Evolutionary conservation across 371 early-diverging fungal genomes (phyloP), one percentile per base, ranked within the genome.

Genomic region (Blakeslea trispora): DNA sequence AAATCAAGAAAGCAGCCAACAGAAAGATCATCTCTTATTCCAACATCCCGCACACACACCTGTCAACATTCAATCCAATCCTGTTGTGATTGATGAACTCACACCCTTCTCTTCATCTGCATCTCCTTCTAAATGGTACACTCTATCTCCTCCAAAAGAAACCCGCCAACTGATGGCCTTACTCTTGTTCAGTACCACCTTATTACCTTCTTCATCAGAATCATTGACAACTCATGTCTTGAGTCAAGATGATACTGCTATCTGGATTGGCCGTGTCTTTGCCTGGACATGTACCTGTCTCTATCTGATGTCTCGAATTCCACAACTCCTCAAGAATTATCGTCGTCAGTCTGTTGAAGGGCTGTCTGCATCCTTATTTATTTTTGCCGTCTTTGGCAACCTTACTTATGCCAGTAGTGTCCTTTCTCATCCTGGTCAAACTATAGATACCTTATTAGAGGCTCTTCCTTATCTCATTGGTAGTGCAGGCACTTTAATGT

Each of bases 351-450:
- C 89, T 1, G 79, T 81, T 7, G 75, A 83, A 50, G 88, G 88
- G 1, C 63, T 90, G 9, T 80, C 86, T 2, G 76, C 85, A 19
- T 61, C 81, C 21, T 78, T 90, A 78, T 89, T 90, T 68, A 64
- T 77, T 37, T 86, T 79, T 69, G 89, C 91, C 0, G 82, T 79
- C 3, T 64, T 77, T 58, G 91, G 86, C 2, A 90, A 90, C 55
- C 50, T 85, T 10, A 78, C 83, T 7, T 90, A 90, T 61, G 71
- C 86, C 4, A 35, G 66, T 6, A 82, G 82, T 39, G 82, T 90
- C 45, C 59, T 86, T n/a, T 66, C 68, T 37, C 69, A 74, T 53
- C 76, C 78, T 13, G 75, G 77, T 2, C 71, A 74, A 5, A 61
- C 72, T 3, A 34, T 57, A 32, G 66, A 46, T 31, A 60, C 68